Base-by-base conservation (phyloP, 2,329 filamentous ascomycete genomes). In the Cercospora janseana region DNA sequence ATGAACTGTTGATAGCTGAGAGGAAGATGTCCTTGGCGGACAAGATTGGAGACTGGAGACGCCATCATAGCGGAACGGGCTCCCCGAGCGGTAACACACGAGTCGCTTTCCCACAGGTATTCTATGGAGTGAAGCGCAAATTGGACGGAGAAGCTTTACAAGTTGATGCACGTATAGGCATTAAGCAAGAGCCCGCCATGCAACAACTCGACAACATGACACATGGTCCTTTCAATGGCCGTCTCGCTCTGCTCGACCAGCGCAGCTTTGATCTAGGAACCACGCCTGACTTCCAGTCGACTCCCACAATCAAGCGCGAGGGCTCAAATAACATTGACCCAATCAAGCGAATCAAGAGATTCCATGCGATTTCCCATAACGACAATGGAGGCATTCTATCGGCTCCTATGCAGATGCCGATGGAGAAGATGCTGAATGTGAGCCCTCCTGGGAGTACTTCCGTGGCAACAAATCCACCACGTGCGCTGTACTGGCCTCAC, bases 31-130 rank as follows among this genome's bases (percentile, higher is more conserved):
- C 44, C 3, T 23, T 55, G 9, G 38, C 44, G 16, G 52, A 55
- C 38, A 47, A 55, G 28, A 55, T 55, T 18, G 52, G 43, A 9
- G 48, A 52, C 3, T 55, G 52, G 52, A 51, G 32, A 31, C 52
- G 44, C 5, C 37, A 41, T 16, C 44, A 46, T 10, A 40, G 48
- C 10, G 37, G 32, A 27, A 18, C 23, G 13, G n/a, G 35, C 41
- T 26, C 29, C 16, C 28, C 41, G 7, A n/a, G 12, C 32, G 13
- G 23, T 28, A 6, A 23, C 10, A n/a, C 31, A n/a, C 15, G 20
- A 26, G 34, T 21, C 4, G 9, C 15, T 3, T 12, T 8, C 2
- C 32, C 16, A 16, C 32, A 31, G n/a, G 15, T 20, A 13, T 13
- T 15, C 12, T 16, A n/a, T 12, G 32, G 23, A 12, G 10, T 13